These are phyloP conservation scores for Phylloporus sp. DNA, from an alignment of 768 basidiomycete genomes.

Conservation along the genomic window DNA sequence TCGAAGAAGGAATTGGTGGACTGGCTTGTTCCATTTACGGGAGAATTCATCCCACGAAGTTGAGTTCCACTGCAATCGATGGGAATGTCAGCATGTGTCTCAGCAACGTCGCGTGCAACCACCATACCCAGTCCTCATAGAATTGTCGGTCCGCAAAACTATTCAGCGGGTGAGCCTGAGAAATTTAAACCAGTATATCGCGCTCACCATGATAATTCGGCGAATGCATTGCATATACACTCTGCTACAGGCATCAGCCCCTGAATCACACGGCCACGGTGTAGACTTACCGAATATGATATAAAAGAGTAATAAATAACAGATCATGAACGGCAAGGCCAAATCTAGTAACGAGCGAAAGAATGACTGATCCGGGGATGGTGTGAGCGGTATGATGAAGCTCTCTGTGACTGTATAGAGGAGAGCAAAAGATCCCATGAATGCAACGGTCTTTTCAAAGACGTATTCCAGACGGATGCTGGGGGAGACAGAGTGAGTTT, in stretches of 20 bases:
- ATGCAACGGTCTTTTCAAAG: conserved; percentile 68
- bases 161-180: conserved; percentile 4
- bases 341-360: conserved; percentile 77
- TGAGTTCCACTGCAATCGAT: conserved; percentile 78
- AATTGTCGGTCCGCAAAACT: conserved; percentile 98
- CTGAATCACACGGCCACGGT: not conserved
- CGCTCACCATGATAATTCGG: conserved; percentile 82
- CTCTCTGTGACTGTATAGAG: conserved; percentile 91
- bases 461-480: conserved; percentile 48
- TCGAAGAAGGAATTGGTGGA: conserved; percentile 86
- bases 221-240: conserved; percentile 95
- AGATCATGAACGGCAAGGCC: conserved; percentile 89
- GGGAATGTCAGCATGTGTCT: not conserved
- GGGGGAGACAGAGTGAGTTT: not conserved
- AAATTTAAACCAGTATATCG: not conserved
- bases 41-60: conserved; percentile 97
- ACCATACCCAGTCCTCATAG: conserved; percentile 87
- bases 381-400: conserved; percentile 84
- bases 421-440: conserved; percentile 94
- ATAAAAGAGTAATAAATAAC: conserved; percentile 83
- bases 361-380: conserved; percentile 66
- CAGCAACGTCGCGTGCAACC: not conserved
- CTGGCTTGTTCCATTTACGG: conserved; percentile 98
- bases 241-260: conserved; percentile 42
- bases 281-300: conserved; percentile 67